Evolutionary conservation across 306 rosid species (phyloP).

Genomic region (Canavalia gladiata): DNA sequence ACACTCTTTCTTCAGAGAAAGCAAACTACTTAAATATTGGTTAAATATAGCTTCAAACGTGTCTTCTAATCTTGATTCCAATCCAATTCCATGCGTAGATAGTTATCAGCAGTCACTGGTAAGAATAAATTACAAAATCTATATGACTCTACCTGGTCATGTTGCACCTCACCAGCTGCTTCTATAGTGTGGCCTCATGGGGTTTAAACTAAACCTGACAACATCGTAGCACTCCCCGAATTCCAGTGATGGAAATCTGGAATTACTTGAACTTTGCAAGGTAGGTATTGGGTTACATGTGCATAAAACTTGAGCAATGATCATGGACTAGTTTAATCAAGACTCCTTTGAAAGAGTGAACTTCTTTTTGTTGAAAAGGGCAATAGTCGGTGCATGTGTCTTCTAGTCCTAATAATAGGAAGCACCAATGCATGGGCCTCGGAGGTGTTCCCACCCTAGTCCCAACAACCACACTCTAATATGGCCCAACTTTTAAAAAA

Average conservation of each 20-base stretch:
- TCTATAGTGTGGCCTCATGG: not conserved
- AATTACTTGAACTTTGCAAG: not conserved
- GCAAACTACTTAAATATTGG: not conserved
- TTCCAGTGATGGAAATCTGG: conserved; percentile 17
- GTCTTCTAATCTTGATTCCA: not conserved
- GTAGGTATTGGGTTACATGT: conserved; percentile 19
- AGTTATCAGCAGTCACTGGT: not conserved
- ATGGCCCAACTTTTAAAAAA: not conserved
- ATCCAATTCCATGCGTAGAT: not conserved
- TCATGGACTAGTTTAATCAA: conserved; percentile 28
- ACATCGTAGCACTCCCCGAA: not conserved
- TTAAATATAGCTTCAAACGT: not conserved
- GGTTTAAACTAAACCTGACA: conserved; percentile 14
- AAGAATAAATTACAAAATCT: not conserved
- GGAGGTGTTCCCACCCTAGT: conserved; percentile 21
- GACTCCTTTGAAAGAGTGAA: not conserved
- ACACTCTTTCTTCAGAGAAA: not conserved
- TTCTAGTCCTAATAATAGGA: conserved; percentile 40
- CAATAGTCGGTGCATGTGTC: conserved; percentile 15
- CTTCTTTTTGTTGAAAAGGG: conserved; percentile 33
- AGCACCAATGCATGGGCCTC: conserved; percentile 39
- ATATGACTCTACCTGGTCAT: not conserved
- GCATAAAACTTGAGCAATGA: conserved; percentile 19
- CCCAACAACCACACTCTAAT: conserved; percentile 36
- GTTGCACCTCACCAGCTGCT: conserved; percentile 9